Evolutionary conservation across 2,329 filamentous ascomycete species (phyloP).

Genomic region (Teratosphaeria epicoccoides): DNA sequence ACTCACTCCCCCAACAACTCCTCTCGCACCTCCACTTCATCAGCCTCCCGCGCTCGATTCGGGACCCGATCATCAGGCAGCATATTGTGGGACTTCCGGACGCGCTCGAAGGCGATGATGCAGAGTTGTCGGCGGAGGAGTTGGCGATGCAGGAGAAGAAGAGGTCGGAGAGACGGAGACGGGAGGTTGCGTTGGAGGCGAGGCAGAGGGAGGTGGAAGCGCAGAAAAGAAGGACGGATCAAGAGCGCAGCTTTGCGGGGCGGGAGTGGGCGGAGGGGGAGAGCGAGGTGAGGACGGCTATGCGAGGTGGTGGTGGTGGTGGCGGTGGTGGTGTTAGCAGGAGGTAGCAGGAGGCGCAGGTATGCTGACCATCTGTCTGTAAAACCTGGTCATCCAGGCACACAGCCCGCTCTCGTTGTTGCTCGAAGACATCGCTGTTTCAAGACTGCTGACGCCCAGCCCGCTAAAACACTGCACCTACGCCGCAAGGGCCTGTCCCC

Average conservation of each 20-base stretch:
- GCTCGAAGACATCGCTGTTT: no score
- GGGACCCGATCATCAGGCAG: conserved; percentile 55
- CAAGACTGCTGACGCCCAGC: no score
- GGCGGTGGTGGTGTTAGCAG: no score
- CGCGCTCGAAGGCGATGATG: conserved; percentile 15
- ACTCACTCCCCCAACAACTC: conserved; percentile 51
- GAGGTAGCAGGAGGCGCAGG: no score
- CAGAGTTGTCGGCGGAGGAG: conserved; percentile 44
- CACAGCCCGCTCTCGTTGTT: no score
- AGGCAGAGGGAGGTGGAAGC: conserved; percentile 36
- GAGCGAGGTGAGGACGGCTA: conserved; percentile 1
- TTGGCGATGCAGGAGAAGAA: conserved; percentile 21
- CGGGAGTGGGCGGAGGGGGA: conserved; percentile 8
- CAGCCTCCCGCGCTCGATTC: conserved; percentile 48
- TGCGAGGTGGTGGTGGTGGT: neutral
- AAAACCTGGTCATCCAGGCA: no score
- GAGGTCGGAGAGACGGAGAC: conserved; percentile 26
- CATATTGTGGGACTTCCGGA: conserved; percentile 54
- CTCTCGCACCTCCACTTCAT: conserved; percentile 60
- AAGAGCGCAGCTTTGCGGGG: conserved; percentile 14
- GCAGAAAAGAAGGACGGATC: conserved; percentile 14
- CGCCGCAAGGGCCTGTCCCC: no score
- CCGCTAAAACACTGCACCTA: no score
- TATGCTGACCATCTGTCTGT: no score
- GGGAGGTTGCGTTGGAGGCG: conserved; percentile 58